These are phyloP conservation scores for Teunomyces barrocoloradensis DNA, from an alignment of 805 yeast species.

Conservation along the genomic window DNA sequence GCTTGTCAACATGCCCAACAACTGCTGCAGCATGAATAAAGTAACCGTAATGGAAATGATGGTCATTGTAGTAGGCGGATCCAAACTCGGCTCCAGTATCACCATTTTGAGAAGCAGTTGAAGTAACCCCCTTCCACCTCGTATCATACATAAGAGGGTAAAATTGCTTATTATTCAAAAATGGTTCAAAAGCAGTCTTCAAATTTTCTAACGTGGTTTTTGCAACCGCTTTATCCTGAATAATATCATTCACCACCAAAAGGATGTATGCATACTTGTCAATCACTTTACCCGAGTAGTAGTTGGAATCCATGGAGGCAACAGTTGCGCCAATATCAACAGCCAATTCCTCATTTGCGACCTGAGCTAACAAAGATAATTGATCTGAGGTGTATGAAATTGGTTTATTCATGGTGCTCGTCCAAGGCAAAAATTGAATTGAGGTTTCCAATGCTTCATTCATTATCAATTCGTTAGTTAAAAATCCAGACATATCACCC, in stretches of 20 bases:
- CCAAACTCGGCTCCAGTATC: constrained; percentile 60
- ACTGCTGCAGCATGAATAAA: constrained; percentile 81
- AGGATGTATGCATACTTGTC: constrained; percentile 59
- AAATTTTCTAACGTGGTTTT: constrained; percentile 30
- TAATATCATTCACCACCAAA: constrained; percentile 48
- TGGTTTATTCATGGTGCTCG: constrained; percentile 24
- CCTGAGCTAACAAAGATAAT: constrained; percentile 40
- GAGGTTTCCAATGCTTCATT: constrained; percentile 38
- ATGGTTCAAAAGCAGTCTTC: constrained; percentile 44
- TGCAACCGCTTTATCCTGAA: constrained; percentile 42
- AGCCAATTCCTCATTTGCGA: constrained; percentile 46
- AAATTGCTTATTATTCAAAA: constrained; percentile 40
- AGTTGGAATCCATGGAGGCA: constrained; percentile 39
- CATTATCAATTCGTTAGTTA: constrained; percentile 38
- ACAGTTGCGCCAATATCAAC: constrained; percentile 47
- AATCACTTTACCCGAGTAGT: constrained; percentile 51
- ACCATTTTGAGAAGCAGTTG: constrained; percentile 46
- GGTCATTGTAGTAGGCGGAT: constrained; percentile 76
- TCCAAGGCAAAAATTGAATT: constrained; percentile 48
- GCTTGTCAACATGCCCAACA: constrained; percentile 62
- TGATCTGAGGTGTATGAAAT: constrained; percentile 44
- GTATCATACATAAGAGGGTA: constrained; percentile 57
- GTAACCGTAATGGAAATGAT: constrained; percentile 86
- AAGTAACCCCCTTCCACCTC: constrained; percentile 54
- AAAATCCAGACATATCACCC: constrained; percentile 48